Evolutionary conservation across 2,329 filamentous ascomycete species (phyloP), one percentile per base, ranked within the genome.

Genomic region (Lasiodiplodia hormozganensis): DNA sequence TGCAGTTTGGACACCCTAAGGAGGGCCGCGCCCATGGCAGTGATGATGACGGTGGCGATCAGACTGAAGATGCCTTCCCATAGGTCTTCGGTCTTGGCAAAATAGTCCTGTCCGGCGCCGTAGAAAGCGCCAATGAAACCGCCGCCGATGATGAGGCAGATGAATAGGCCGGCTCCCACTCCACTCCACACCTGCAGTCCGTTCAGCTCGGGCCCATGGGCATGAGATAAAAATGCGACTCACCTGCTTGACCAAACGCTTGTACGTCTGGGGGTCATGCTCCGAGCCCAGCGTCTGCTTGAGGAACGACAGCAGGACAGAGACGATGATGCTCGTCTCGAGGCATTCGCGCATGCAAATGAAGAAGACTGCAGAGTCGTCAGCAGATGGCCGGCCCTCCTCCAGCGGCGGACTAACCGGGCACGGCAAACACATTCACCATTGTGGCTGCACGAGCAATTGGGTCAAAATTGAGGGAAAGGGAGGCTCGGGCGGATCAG

Each of bases 331-430:
- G 75, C 87, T 90, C 0, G 91, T 92, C 83, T 97, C 93, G 58
- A 97, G 83, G 52, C 89, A 89, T 82, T 97, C 94, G 76, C 94
- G 89, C 78, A 97, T 96, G 81, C 92, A 90, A 78, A 97, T 92
- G 83, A 97, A 94, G 83, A 97, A 97, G 67, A 97, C 88, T 85
- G 62, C 10, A 18, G 25, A 4, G 16, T 6, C n/a, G 62, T 65
- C n/a, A 65, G 62, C 58, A 16, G 23, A 2, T 1, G 12, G 36
- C 16, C n/a, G n/a, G 34, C 34, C 14, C 25, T 11, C 0, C 43
- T 23, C 36, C n/a, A 16, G 10, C 23, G n/a, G 36, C 21, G 54
- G n/a, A 69, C 78, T 71, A 75, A 87, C 85, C 82, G 72, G 91
- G 91, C 25, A 93, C 88, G 71, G 91, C 87, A 79, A 94, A 94